Conservation (phyloP, 169 alveolate species). For the Theileria parva region DNA sequence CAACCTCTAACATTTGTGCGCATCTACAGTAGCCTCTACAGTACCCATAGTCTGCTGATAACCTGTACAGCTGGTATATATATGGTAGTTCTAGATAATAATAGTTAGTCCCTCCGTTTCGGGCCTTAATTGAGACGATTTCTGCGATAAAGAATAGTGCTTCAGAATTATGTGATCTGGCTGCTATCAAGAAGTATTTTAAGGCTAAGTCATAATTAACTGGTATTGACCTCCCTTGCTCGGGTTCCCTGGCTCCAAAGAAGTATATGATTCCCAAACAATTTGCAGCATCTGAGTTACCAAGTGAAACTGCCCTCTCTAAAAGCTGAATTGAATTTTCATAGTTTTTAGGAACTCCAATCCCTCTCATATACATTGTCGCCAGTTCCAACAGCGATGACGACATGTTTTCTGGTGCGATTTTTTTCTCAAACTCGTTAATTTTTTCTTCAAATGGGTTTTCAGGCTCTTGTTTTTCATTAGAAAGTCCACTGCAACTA, state of each 20-base stretch:
- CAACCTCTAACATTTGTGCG: conserved; percentile 54
- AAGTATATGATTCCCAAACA: conserved; percentile 41
- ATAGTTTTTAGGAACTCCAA: conserved; percentile 47
- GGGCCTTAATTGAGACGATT: not conserved
- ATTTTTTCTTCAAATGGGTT: conserved; percentile 5
- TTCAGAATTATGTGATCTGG: conserved; percentile 48
- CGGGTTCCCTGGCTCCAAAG: conserved; percentile 21
- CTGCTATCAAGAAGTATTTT: conserved; percentile 47
- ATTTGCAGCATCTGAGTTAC: conserved; percentile 62
- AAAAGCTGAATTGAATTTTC: conserved; percentile 56
- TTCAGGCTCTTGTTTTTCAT: not conserved
- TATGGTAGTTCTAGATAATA: not conserved
- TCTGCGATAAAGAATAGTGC: conserved; percentile 63
- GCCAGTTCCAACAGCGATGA: conserved; percentile 52
- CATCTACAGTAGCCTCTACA: conserved; percentile 25
- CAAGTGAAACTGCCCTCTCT: conserved; percentile 44
- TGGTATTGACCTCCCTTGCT: conserved; percentile 39
- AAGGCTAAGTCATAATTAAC: conserved; percentile 28
- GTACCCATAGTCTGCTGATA: conserved; percentile 61
- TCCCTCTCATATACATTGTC: conserved; percentile 41
- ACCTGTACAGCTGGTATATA: conserved; percentile 31
- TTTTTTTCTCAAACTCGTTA: conserved; percentile 1
- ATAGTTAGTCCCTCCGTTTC: not conserved
- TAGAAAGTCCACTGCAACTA: not conserved
- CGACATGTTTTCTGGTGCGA: conserved; percentile 33